Percentiles rank a stretch among this genome's conserved stretches.
phyloP scores from a whole-genome alignment of 2,329 filamentous ascomycete species.

The Elsinoe arachidis region DNA sequence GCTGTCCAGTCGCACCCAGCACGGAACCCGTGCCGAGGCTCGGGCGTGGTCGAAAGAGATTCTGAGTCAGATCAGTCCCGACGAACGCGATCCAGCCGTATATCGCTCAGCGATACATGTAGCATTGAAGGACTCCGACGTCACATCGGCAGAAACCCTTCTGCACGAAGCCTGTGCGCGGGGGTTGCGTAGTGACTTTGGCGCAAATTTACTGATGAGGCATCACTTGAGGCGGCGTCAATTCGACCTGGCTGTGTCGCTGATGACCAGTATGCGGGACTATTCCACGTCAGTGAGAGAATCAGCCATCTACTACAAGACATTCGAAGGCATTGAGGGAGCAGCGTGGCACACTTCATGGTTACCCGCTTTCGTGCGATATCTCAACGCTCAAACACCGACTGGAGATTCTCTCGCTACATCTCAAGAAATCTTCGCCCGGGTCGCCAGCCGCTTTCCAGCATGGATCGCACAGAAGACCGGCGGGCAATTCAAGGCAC shows the following conservation, averaged over 20 bases:
- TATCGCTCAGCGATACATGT: background rate
- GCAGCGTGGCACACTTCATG: background rate
- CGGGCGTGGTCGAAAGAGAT: background rate
- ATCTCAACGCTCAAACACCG: background rate
- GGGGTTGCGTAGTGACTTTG: background rate
- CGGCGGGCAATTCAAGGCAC: background rate
- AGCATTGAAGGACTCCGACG: background rate
- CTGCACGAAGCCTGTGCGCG: background rate
- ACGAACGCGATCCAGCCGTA: background rate
- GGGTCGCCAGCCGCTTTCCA: background rate
- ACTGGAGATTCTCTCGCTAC: background rate
- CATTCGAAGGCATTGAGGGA: background rate
- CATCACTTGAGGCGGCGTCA: background rate
- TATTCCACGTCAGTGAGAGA: background rate
- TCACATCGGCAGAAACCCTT: background rate
- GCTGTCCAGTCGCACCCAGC: background rate
- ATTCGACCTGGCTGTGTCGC: background rate
- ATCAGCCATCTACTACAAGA: background rate
- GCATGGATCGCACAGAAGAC: background rate
- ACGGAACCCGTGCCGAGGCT: background rate
- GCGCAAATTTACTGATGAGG: background rate
- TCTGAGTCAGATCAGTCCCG: background rate
- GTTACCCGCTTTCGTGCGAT: background rate
- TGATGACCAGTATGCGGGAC: background rate
- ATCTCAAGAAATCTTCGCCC: background rate